A percentile compares a stretch with the other conserved stretches of the same genome.
These are phyloP conservation scores for Pelargonium citronellum DNA, from an alignment of 441 rosid species.

Conservation along the genomic window DNA sequence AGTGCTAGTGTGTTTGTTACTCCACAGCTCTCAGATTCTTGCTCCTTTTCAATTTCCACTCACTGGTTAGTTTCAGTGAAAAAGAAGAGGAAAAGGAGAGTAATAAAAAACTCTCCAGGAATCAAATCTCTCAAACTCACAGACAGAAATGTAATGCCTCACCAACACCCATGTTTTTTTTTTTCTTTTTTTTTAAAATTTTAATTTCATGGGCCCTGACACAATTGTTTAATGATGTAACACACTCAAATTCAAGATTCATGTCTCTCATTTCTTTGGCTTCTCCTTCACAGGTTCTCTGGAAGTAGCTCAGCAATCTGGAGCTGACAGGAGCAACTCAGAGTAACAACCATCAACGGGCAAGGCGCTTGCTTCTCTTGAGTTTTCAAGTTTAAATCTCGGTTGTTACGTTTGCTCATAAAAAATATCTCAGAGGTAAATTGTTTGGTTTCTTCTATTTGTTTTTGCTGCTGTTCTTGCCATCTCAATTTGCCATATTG, in stretches of 20 bases:
- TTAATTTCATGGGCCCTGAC: constrained; percentile 8
- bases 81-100: not conserved
- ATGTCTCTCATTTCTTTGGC: constrained; percentile 12
- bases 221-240: not conserved
- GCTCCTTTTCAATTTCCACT: not conserved
- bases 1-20: not conserved
- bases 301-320: not conserved
- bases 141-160: not conserved
- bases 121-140: not conserved
- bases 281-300: constrained; percentile 13
- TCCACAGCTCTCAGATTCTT: not conserved
- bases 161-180: not conserved
- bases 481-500: not conserved
- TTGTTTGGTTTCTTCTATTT: not conserved
- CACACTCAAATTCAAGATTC: not conserved
- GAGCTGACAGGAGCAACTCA: not conserved
- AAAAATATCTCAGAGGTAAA: constrained; percentile 7
- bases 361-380: too few species aligned
- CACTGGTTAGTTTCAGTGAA: not conserved
- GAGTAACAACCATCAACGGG: too few species aligned
- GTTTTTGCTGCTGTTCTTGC: not conserved
- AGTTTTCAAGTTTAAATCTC: too few species aligned
- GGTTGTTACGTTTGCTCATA: too few species aligned
- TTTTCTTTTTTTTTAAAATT: not conserved
- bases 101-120: not conserved